Percentiles rank a stretch among this genome's conserved stretches.
Conservation (phyloP, 495 filamentous ascomycete genomes). For the Penicillium antarcticum region DNA sequence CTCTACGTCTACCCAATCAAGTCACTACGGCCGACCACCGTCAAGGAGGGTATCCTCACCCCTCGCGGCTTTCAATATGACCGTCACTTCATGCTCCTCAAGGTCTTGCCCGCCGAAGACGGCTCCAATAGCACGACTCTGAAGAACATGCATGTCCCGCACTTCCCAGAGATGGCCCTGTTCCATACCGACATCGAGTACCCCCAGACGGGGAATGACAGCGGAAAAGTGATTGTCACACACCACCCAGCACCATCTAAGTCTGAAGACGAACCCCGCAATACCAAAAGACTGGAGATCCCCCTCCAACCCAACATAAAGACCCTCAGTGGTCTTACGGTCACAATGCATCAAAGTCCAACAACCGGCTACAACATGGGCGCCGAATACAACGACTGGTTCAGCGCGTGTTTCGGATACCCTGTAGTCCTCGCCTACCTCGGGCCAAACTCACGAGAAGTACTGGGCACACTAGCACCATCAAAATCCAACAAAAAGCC, state of each 20-base stretch:
- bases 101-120: slow-evolving; percentile 36
- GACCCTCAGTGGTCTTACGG: slow-evolving; percentile 45
- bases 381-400: slow-evolving; percentile 65
- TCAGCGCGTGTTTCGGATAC: slow-evolving; percentile 68
- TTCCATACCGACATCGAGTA: slow-evolving; percentile 59
- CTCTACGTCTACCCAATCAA: slow-evolving; percentile 91
- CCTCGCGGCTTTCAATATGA: slow-evolving; percentile 72
- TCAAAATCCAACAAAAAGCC: slow-evolving; percentile 16
- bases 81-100: slow-evolving; percentile 74
- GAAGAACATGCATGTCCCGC: slow-evolving; percentile 65
- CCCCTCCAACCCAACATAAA: slow-evolving; percentile 56
- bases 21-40: slow-evolving; percentile 62
- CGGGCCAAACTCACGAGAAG: slow-evolving; percentile 56
- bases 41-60: slow-evolving; percentile 55
- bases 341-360: slow-evolving; percentile 62
- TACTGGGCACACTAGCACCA: slow-evolving; percentile 57
- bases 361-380: slow-evolving; percentile 68
- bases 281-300: slow-evolving; percentile 45
- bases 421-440: slow-evolving; percentile 65
- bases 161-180: slow-evolving; percentile 62
- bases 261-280: slow-evolving; percentile 8
- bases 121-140: slow-evolving; percentile 26
- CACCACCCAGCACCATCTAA: slow-evolving; percentile 39
- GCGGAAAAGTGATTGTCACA: slow-evolving; percentile 52
- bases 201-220: slow-evolving; percentile 19